Percentiles rank a stretch among this genome's conserved stretches.
These are phyloP conservation scores for Endothia cerciana DNA, from an alignment of 2,329 filamentous ascomycete species.

Conservation along the genomic window DNA sequence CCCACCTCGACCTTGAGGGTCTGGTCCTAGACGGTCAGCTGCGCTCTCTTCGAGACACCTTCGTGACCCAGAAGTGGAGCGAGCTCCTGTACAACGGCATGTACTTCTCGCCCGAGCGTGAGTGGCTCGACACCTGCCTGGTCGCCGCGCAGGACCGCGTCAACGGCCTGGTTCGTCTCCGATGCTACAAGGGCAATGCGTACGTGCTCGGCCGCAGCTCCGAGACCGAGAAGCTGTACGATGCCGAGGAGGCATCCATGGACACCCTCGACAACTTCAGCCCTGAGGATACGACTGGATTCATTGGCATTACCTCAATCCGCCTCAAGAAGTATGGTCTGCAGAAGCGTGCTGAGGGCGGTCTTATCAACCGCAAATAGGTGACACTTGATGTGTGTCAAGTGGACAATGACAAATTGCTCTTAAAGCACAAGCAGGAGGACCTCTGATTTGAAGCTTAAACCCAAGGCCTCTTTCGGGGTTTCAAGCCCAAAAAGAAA, in stretches of 20 bases:
- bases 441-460: not conserved
- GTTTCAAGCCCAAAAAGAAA: not conserved
- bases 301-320: conserved; percentile 61
- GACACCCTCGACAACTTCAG: conserved; percentile 31
- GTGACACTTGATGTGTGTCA: not conserved
- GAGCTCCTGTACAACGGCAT: conserved; percentile 49
- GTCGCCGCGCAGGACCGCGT: conserved; percentile 61
- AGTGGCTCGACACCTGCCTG: conserved; percentile 67
- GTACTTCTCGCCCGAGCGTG: conserved; percentile 57
- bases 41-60: conserved; percentile 61
- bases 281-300: conserved; percentile 36
- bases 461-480: not conserved
- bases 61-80: conserved; percentile 56
- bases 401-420: not conserved
- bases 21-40: conserved; percentile 61
- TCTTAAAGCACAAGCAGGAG: not conserved
- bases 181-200: conserved; percentile 48
- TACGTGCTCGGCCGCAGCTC: conserved; percentile 51
- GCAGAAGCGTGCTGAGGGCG: conserved; percentile 31
- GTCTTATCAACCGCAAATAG: conserved; percentile 26
- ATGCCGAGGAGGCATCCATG: conserved; percentile 53
- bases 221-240: conserved; percentile 55
- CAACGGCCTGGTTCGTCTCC: conserved; percentile 36
- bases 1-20: conserved; percentile 52
- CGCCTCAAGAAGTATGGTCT: conserved; percentile 47